A percentile compares a stretch with the other conserved stretches of the same genome.
These are phyloP conservation scores for Chlorella sp. DNA, from an alignment of 139 green algal genomes.

Conservation along the genomic window DNA sequence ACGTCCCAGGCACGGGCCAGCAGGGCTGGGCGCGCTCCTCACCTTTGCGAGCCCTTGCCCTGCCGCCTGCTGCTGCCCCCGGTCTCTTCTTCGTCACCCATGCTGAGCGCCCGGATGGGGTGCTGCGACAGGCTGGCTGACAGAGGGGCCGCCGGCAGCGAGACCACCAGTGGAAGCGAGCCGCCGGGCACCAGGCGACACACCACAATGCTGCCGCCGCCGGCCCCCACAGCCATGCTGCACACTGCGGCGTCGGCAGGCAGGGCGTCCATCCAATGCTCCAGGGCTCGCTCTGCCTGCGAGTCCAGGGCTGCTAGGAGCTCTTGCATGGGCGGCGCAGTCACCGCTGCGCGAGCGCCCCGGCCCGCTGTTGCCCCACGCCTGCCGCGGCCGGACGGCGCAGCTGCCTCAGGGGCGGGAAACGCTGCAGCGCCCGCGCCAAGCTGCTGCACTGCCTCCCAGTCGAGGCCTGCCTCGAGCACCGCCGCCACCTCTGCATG, in stretches of 20 bases:
- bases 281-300: slow-evolving; percentile 1
- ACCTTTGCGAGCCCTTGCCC: not conserved
- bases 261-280: slow-evolving; percentile 20
- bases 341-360: not conserved
- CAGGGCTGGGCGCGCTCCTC: not conserved
- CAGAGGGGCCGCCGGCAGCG: slow-evolving; percentile 11
- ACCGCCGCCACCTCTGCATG: not conserved
- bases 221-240: slow-evolving; percentile 2
- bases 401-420: not conserved
- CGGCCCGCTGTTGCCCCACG: not conserved
- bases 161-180: slow-evolving; percentile 33
- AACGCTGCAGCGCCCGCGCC: not conserved
- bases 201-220: slow-evolving; percentile 25
- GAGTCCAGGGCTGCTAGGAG: not conserved
- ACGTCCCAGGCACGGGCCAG: not conserved
- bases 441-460: slow-evolving; percentile 4
- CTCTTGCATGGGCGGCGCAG: slow-evolving; percentile 6
- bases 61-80: not conserved
- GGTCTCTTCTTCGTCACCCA: slow-evolving; percentile 3
- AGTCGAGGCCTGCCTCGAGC: slow-evolving; percentile 12
- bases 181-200: not conserved
- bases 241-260: slow-evolving; percentile 8
- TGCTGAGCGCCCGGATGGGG: slow-evolving; percentile 18
- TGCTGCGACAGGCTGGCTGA: slow-evolving; percentile 13
- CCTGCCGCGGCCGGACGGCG: not conserved